Evolutionary conservation across 257 asterid species (phyloP), one percentile per base, ranked within the genome.

Genomic region (Paraleonurus japonicus): DNA sequence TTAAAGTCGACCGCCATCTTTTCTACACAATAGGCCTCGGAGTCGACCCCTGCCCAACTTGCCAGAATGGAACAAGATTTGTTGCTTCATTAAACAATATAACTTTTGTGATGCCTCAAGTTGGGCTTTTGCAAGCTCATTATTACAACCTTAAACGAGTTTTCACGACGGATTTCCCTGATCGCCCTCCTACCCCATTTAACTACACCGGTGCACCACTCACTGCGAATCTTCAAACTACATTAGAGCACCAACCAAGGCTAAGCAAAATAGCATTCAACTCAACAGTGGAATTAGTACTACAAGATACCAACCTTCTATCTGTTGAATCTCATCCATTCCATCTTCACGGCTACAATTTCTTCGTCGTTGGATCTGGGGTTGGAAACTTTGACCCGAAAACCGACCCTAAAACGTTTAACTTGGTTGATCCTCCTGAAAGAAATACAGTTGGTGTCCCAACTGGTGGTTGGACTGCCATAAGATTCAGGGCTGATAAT

Each of bases 391-490:
- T 88, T 26, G 82, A 90, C 39, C 84, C 88, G 0, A 35, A 33
- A 1, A 79, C 65, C 0, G 93, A 90, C 41, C 89, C 90, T 0
- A 72, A 78, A 9, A 83, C 67, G 20, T 90, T 64, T 41, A 90
- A 90, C 85, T 68, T 90, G 75, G 78, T 82, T 0, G 96, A 90
- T 61, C 96, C 96, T 1, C 92, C 92, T 0, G 95, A 90, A 53
- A 81, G 96, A 51, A 90, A 90, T 58, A 90, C 96, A 0, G 86
- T 88, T 1, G 93, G 93, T 3, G 93, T 90, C 22, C 96, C 96
- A 0, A 88, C 96, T 0, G 95, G 95, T 3, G 96, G 96, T 1
- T 90, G 96, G 96, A 76, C 95, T 41, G 96, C 96, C 11, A 88
- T 90, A 54, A 83, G 96, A 6, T 90, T 86, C 78, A 69, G 89